These are phyloP conservation scores for Pythium sp. DNA, from an alignment of 352 stramenopile genomes.

Conservation along the genomic window DNA sequence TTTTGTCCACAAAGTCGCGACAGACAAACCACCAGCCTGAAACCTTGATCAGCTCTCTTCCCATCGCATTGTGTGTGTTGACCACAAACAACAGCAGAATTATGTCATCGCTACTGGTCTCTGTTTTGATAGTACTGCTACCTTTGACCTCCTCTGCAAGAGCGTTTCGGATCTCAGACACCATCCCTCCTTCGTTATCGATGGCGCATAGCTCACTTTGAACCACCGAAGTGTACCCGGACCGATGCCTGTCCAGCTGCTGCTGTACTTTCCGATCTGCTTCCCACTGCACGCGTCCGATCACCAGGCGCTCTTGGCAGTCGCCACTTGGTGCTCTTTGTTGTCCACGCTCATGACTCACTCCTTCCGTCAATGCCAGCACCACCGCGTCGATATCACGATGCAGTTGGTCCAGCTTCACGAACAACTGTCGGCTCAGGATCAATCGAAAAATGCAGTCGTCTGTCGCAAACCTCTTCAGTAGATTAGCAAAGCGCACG, in stretches of 20 bases:
- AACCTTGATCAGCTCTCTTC: background rate
- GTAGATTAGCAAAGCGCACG: background rate
- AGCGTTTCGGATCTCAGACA: background rate
- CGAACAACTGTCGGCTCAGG: constrained; percentile 11
- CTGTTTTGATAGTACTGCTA: no score
- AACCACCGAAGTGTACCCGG: background rate
- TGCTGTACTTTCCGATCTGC: constrained; percentile 8
- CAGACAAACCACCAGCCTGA: background rate
- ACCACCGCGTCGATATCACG: background rate
- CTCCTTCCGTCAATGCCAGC: background rate
- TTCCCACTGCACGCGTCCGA: constrained; percentile 2
- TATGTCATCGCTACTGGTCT: no score
- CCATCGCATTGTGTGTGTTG: background rate
- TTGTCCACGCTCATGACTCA: background rate
- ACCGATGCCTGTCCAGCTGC: constrained; percentile 8
- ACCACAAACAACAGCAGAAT: background rate
- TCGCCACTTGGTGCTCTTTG: background rate
- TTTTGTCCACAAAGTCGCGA: background rate
- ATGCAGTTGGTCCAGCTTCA: constrained; percentile 8
- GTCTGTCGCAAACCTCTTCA: constrained; percentile 1
- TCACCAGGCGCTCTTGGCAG: background rate
- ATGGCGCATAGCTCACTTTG: background rate
- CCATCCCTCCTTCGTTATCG: background rate
- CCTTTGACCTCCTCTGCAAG: background rate
- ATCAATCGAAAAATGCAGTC: constrained; percentile 10